Evolutionary conservation across 2,329 filamentous ascomycete genomes (phyloP).

Genomic region (Anthostomella pinea): DNA sequence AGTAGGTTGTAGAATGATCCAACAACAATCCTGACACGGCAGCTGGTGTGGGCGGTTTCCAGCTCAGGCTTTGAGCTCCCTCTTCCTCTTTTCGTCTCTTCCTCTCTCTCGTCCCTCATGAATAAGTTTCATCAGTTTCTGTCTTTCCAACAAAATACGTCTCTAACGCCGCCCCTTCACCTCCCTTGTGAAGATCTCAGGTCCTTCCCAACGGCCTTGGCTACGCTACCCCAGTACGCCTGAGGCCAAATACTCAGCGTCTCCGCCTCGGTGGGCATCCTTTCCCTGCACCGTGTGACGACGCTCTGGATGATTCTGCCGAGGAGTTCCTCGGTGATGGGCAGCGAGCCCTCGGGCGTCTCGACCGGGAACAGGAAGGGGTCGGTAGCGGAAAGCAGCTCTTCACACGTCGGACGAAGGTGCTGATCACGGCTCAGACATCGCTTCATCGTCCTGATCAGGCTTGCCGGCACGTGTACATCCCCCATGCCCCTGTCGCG

Average conservation of each 20-base stretch:
- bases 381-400: slow-evolving; percentile 58
- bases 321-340: slow-evolving; percentile 61
- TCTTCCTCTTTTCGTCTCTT: background rate
- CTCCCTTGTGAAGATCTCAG: slow-evolving; percentile 4
- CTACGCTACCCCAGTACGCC: slow-evolving; percentile 60
- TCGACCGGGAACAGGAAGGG: slow-evolving; percentile 64
- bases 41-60: too few relatives aligned
- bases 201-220: slow-evolving; percentile 45
- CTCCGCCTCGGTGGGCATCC: slow-evolving; percentile 58
- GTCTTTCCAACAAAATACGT: too few relatives aligned
- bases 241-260: slow-evolving; percentile 54
- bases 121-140: too few relatives aligned
- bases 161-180: background rate
- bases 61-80: too few relatives aligned
- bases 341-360: slow-evolving; percentile 51
- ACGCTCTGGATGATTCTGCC: slow-evolving; percentile 62
- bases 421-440: slow-evolving; percentile 63
- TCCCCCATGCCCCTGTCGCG: slow-evolving; percentile 67
- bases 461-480: slow-evolving; percentile 54
- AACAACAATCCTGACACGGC: too few relatives aligned
- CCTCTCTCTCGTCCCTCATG: background rate
- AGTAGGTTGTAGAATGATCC: slow-evolving; percentile 9
- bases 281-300: slow-evolving; percentile 55
- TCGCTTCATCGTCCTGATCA: slow-evolving; percentile 59
- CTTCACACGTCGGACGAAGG: slow-evolving; percentile 60